Evolutionary conservation across 2,329 filamentous ascomycete species (phyloP), one percentile per base, ranked within the genome.

Genomic region (Monosporascus sp.): DNA sequence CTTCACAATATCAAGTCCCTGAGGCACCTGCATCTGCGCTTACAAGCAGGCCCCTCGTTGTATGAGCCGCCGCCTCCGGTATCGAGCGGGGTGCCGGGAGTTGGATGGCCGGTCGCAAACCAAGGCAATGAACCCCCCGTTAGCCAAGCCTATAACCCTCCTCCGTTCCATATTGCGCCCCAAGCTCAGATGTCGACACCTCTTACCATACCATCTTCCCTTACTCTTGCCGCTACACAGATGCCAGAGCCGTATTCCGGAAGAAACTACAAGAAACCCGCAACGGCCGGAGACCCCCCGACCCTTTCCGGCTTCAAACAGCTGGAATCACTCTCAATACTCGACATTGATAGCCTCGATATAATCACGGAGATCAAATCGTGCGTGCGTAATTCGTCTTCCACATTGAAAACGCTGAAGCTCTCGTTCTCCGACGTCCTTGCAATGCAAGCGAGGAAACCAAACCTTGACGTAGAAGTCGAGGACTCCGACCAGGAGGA

Each of bases 321-420:
- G 38, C 70, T 87, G 15, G 78, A 75, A 57, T 76, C 64, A 5
- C 68, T 87, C 15, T 69, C 76, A 4, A 70, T 86, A 7, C 70
- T 86, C 37, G 83, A 87, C 56, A 84, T 87, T 50, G 83, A 86
- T 55, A 75, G 69, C 28, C 69, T 85, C 5, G 79, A 84, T 37
- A 70, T 81, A 35, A 61, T 84, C 14, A 65, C 72, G 2, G 84
- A 86, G 65, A 72, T 87, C 55, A 78, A 76, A 56, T 62, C 72
- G 5, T 85, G 81, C 60, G 68, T 87, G 24, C 72, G 71, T 11
- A 79, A 79, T 57, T 85, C 78, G 1, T 73, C 78, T 2, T 72
- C 77, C 1, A 81, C 80, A 0, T 69, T 87, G 22, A 77, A 71
- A 22, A 75, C 78, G 46, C 68, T 87, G 26, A 75, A 78, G 49